These are phyloP conservation scores for Graphiopsis chlorocephala DNA, from an alignment of 2,329 filamentous ascomycete genomes.

Conservation along the genomic window DNA sequence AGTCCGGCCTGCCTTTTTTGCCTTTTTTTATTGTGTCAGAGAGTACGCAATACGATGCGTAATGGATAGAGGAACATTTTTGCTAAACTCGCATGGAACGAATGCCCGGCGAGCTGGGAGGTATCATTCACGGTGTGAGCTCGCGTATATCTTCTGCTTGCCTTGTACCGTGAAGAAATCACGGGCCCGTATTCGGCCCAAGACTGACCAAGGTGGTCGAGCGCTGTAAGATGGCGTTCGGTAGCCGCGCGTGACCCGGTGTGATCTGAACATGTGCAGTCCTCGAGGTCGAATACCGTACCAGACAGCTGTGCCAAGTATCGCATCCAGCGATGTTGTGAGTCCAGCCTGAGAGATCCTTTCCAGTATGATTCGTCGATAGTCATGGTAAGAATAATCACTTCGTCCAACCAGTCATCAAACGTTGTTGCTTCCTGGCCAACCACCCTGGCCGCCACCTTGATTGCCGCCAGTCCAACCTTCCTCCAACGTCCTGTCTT, in stretches of 20 bases:
- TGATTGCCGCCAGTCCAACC: slow-evolving; percentile 52
- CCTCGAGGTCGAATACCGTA: neutral
- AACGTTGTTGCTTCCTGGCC: slow-evolving; percentile 21
- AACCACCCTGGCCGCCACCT: slow-evolving; percentile 14
- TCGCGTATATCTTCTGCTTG: neutral
- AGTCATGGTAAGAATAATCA: slow-evolving; percentile 7
- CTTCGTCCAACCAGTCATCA: neutral
- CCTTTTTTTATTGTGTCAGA: neutral
- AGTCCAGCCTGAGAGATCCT: neutral
- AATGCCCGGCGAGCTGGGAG: neutral
- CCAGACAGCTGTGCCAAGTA: neutral
- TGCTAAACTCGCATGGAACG: neutral
- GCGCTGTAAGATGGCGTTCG: neutral
- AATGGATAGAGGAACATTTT: neutral
- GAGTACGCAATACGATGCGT: neutral
- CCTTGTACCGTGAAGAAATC: neutral
- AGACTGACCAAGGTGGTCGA: neutral
- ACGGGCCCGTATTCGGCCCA: neutral
- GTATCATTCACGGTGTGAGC: neutral
- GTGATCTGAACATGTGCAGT: neutral
- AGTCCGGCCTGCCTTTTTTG: neutral
- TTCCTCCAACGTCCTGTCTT: slow-evolving; percentile 91
- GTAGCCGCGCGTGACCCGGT: neutral
- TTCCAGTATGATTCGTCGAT: slow-evolving; percentile 2
- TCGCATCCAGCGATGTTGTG: neutral